Conservation (phyloP, 179 eudicot genomes). For the Beta macrorhiza region DNA sequence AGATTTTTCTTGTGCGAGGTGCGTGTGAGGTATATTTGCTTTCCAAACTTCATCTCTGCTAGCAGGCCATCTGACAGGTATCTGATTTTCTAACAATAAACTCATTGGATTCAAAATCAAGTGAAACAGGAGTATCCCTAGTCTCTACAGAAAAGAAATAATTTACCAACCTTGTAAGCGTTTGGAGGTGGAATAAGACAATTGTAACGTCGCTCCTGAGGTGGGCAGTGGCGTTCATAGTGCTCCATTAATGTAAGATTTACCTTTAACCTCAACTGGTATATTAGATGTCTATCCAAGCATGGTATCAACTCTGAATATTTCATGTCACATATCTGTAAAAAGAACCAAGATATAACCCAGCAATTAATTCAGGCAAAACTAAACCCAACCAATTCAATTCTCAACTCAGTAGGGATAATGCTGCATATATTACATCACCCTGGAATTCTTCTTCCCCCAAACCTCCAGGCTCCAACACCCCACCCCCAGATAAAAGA, state of each 20-base stretch:
- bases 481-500: too few relatives aligned
- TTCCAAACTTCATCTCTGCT: slow-evolving; percentile 59
- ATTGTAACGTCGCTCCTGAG: slow-evolving; percentile 46
- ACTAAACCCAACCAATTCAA: background rate
- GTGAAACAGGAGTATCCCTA: slow-evolving; percentile 8
- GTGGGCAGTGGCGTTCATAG: slow-evolving; percentile 57
- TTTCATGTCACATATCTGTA: slow-evolving; percentile 60
- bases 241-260: slow-evolving; percentile 52
- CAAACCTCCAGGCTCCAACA: too few relatives aligned
- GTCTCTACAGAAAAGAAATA: background rate
- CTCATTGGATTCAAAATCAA: slow-evolving; percentile 23
- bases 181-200: slow-evolving; percentile 56
- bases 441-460: background rate
- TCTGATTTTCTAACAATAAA: slow-evolving; percentile 43
- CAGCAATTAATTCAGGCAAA: background rate
- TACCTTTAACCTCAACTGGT: slow-evolving; percentile 46
- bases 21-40: slow-evolving; percentile 55
- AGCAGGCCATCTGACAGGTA: slow-evolving; percentile 50
- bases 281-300: slow-evolving; percentile 46
- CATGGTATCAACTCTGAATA: slow-evolving; percentile 52
- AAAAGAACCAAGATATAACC: background rate
- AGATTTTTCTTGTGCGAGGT: slow-evolving; percentile 53
- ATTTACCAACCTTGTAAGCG: slow-evolving; percentile 43
- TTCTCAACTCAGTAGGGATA: background rate
- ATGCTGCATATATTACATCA: background rate